A percentile compares a stretch with the other conserved stretches of the same genome.
These are phyloP conservation scores for Malus hybrid DNA, from an alignment of 331 rosid genomes.

Conservation along the genomic window DNA sequence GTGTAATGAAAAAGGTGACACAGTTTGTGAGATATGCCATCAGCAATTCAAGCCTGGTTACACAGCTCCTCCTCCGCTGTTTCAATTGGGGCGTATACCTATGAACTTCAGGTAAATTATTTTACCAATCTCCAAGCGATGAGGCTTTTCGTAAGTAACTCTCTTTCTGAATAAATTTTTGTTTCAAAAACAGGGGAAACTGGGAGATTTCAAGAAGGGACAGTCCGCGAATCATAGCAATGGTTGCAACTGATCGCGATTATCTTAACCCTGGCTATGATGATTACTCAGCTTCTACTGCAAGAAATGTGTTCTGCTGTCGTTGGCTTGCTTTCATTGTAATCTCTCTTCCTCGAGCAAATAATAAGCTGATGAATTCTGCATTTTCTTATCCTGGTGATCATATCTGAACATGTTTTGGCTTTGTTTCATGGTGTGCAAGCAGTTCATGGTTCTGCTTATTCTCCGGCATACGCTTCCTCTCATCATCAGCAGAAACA, in stretches of 20 bases:
- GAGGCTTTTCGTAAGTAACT: not conserved
- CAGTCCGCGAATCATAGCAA: slow-evolving; percentile 65
- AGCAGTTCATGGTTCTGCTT: slow-evolving; percentile 80
- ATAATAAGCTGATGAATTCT: not conserved
- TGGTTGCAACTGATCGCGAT: slow-evolving; percentile 66
- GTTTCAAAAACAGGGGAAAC: slow-evolving; percentile 54
- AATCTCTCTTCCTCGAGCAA: slow-evolving; percentile 11
- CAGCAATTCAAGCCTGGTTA: slow-evolving; percentile 90
- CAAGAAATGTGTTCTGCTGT: slow-evolving; percentile 49
- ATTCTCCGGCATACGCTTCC: slow-evolving; percentile 79
- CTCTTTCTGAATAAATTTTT: not conserved
- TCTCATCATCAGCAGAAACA: slow-evolving; percentile 36
- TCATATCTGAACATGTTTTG: not conserved
- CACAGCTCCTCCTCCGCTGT: slow-evolving; percentile 86
- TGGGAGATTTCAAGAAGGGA: slow-evolving; percentile 90
- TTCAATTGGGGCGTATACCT: slow-evolving; percentile 79
- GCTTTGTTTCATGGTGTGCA: not conserved
- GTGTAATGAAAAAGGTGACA: slow-evolving; percentile 97
- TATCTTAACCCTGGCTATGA: slow-evolving; percentile 41
- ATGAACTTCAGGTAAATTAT: slow-evolving; percentile 77
- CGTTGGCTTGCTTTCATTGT: slow-evolving; percentile 57
- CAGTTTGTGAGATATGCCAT: slow-evolving; percentile 89
- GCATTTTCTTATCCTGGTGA: not conserved
- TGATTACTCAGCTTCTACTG: slow-evolving; percentile 49
- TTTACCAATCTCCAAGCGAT: not conserved